Evolutionary conservation across 371 early-diverging fungal species (phyloP), one percentile per base, ranked within the genome.

Genomic region (Scutellospora calospora): DNA sequence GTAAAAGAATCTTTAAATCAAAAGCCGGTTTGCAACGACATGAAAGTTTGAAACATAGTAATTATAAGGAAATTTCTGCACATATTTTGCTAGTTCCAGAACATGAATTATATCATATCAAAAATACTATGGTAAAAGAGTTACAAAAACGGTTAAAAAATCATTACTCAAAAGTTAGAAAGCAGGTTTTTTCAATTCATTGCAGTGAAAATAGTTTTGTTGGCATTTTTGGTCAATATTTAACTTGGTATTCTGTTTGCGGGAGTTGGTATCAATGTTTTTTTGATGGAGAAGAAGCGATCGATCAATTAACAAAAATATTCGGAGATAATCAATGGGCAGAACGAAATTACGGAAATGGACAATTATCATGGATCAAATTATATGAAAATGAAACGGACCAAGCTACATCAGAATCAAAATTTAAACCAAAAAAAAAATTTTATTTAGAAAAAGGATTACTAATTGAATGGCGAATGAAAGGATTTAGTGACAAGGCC

Each of bases 171-270:
- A 51, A 25, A 20, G 35, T 20, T 5, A 6, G 73, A 14, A 22
- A 52, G 14, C 54, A 73, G 49, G 31, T 29, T 1, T 73, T 57
- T 73, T 73, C 54, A n/a, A n/a, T 73, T 49, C 33, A 73, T 29
- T 73, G 73, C 4, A 73, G 73, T 33, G 33, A 73, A 52, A 16
- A 73, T 54, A 51, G 51, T 0, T 73, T 73, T 35, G 73, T 73
- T 31, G 18, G 54, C 16, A 20, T 73, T 73, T 73, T 73, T 52
- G 51, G 29, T 49, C 9, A 52, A 2, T 51, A 35, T 73, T 49
- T 73, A 31, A 52, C 49, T 6, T 31, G 54, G 5, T 73, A 73
- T n/a, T 52, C 73, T 18, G 27, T 33, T 29, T 73, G 73, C 27
- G 54, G 54, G 16, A 20, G 14, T 25, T 73, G 6, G 45, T 73